These are phyloP conservation scores for Fragaria iinumae DNA, from an alignment of 306 rosid genomes.

Conservation along the genomic window DNA sequence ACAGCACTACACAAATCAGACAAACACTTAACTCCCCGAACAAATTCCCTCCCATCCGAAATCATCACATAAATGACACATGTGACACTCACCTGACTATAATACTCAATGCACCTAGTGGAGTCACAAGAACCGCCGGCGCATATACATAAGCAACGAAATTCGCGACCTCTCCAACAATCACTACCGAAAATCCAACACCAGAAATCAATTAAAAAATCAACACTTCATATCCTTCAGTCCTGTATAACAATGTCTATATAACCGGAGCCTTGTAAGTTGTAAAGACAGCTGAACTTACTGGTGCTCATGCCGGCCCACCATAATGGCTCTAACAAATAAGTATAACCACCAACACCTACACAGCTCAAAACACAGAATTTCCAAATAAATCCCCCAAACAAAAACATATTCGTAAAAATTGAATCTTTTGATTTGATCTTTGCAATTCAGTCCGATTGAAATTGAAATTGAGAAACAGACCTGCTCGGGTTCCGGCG, in stretches of 20 bases:
- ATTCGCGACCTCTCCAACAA: conserved; percentile 85
- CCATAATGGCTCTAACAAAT: conserved; percentile 92
- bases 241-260: background rate
- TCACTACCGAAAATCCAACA: conserved; percentile 52
- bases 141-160: conserved; percentile 92
- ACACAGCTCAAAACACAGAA: conserved; percentile 24
- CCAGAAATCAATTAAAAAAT: background rate
- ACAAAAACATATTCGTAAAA: background rate
- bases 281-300: conserved; percentile 36
- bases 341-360: conserved; percentile 91
- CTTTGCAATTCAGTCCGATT: conserved; percentile 1
- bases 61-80: background rate
- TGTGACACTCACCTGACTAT: conserved; percentile 65
- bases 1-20: conserved; percentile 57
- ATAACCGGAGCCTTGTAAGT: background rate
- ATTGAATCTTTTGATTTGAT: background rate
- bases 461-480: background rate
- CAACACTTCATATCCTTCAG: background rate
- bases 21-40: conserved; percentile 17
- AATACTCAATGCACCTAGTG: conserved; percentile 93
- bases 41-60: conserved; percentile 1
- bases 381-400: background rate
- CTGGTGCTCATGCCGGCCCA: conserved; percentile 98
- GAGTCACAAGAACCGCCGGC: conserved; percentile 94
- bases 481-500: conserved; percentile 82